Base-by-base conservation (phyloP, 371 early-diverging fungal species). In the Sporodiniella umbellata region DNA sequence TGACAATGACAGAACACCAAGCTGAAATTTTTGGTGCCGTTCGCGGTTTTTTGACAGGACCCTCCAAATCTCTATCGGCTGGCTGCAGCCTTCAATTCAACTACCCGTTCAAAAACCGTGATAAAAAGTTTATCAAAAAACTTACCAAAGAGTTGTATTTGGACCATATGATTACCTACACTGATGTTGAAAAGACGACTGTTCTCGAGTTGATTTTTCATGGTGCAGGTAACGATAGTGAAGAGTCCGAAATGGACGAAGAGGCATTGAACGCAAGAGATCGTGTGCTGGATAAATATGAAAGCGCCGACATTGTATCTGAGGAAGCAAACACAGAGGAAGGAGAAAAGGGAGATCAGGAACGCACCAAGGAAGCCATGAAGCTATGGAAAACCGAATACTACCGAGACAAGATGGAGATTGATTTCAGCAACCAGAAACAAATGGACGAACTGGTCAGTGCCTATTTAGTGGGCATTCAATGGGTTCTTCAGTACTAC, bases 401-500 rank as follows among this genome's bases (percentile, higher is more conserved):
- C 50, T 93, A 91, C 58, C 56, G 61, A 80, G 78, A 82, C 33
- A 90, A 92, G 72, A 77, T 90, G 66, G 66, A 81, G 35, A 77
- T 92, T 23, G 77, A 84, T 35, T 66, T 60, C 18, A 67, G 77
- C 42, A 56, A 79, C 28, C 18, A 53, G 8, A 62, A 76, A 10
- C 60, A 79, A 10, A 75, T 90, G 54, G 80, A 84, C 15, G 53
- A 54, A 2, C 62, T 97, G 47, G 81, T 91, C 24, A 66, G 78
- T 46, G 72, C 86, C 33, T 99, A 99, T 66, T 74, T 98, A 3
- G 85, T 86, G 54, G 96, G 98, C 15, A 70, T 97, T 45, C 95
- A 96, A 64, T 99, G 99, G 99, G 94, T 98, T 8, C 80, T 98
- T 18, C 71, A 79, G 49, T 99, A 99, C 68, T 99, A 99, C 66